A percentile compares a stretch with the other conserved stretches of the same genome.
These are phyloP conservation scores for Ramichloridium luteum DNA, from an alignment of 2,329 filamentous ascomycete species.

Conservation along the genomic window DNA sequence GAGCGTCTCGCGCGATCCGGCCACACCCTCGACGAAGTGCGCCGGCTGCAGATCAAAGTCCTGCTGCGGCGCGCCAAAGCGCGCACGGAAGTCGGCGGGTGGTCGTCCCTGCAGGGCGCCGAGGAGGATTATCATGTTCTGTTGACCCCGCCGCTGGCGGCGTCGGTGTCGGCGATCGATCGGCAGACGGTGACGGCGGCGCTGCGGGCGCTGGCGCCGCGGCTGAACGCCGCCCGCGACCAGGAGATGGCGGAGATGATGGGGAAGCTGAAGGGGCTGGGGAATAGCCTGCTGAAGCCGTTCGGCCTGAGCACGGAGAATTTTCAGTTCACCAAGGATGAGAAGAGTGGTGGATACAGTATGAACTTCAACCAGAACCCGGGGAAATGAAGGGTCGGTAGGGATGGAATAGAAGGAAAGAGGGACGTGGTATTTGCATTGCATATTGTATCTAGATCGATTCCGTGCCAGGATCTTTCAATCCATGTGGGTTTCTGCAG, in stretches of 20 bases:
- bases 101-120: slow-evolving; percentile 68
- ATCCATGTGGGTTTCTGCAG: no score
- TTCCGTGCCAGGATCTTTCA: no score
- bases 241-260: slow-evolving; percentile 93
- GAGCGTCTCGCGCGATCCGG: slow-evolving; percentile 30
- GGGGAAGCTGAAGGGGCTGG: slow-evolving; percentile 85
- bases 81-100: slow-evolving; percentile 57
- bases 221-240: slow-evolving; percentile 67
- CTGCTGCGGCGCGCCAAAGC: slow-evolving; percentile 68
- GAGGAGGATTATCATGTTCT: slow-evolving; percentile 68
- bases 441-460: no score
- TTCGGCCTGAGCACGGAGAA: slow-evolving; percentile 91
- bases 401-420: no score
- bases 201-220: slow-evolving; percentile 51
- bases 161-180: slow-evolving; percentile 53
- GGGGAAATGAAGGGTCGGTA: no score
- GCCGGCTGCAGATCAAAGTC: slow-evolving; percentile 69
- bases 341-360: slow-evolving; percentile 80
- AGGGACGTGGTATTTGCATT: no score
- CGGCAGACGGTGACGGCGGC: slow-evolving; percentile 54
- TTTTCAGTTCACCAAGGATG: slow-evolving; percentile 87
- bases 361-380: slow-evolving; percentile 63
- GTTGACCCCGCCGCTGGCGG: slow-evolving; percentile 33
- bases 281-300: slow-evolving; percentile 81
- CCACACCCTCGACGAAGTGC: slow-evolving; percentile 49